Conservation (phyloP, 2,329 filamentous ascomycete genomes). For the Penicillium oxalicum region DNA sequence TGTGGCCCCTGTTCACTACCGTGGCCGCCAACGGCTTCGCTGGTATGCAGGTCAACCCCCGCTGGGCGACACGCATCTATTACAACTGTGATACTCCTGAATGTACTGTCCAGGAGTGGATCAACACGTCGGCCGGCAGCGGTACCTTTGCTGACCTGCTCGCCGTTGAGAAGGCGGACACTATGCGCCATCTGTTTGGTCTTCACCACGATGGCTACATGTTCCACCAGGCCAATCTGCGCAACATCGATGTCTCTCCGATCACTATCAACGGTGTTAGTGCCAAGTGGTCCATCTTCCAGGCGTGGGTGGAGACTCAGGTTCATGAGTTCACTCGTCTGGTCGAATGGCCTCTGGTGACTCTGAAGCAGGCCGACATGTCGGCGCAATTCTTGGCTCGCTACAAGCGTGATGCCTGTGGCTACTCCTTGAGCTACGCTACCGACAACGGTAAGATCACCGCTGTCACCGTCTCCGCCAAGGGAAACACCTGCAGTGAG, state of each 20-base stretch:
- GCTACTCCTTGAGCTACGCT: constrained; percentile 45
- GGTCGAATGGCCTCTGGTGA: constrained; percentile 50
- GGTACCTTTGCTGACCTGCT: constrained; percentile 51
- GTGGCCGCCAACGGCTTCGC: constrained; percentile 49
- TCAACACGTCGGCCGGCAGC: constrained; percentile 51
- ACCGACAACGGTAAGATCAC: constrained; percentile 43
- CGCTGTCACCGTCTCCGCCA: constrained; percentile 47
- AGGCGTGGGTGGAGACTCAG: constrained; percentile 53
- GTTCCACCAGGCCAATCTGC: constrained; percentile 61
- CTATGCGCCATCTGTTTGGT: constrained; percentile 52
- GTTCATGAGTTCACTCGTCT: constrained; percentile 51
- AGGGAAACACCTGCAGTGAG: constrained; percentile 46
- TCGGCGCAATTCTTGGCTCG: constrained; percentile 49
- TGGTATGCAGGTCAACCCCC: constrained; percentile 53
- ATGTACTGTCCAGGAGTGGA: constrained; percentile 57
- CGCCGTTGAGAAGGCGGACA: constrained; percentile 46
- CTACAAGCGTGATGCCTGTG: constrained; percentile 49
- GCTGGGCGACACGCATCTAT: constrained; percentile 59
- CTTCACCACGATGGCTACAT: constrained; percentile 54
- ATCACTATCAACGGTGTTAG: constrained; percentile 47
- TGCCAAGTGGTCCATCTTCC: constrained; percentile 48
- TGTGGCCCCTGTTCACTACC: constrained; percentile 53
- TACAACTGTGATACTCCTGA: constrained; percentile 56
- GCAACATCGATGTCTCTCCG: constrained; percentile 44
- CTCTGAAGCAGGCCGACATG: constrained; percentile 53